phyloP scores from a whole-genome alignment of 495 filamentous ascomycete genomes.

The Aspergillus sclerotioniger region DNA sequence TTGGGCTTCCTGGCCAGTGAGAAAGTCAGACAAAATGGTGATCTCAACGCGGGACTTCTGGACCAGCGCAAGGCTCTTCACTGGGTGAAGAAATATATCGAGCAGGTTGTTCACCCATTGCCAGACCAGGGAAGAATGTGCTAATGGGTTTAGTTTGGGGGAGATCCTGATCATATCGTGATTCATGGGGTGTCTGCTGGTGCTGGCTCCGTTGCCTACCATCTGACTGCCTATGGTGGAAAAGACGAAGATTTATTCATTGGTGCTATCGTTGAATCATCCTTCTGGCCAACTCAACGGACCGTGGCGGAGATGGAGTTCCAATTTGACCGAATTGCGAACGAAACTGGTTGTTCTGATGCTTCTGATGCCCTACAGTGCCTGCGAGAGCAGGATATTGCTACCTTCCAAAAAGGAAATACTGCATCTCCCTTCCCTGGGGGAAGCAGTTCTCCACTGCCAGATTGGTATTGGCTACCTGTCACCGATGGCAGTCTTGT shows the following conservation, averaged over 20 bases:
- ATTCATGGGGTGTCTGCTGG: constrained; percentile 69
- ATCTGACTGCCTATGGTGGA: constrained; percentile 60
- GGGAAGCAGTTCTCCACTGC: constrained; percentile 34
- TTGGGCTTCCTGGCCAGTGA: constrained; percentile 68
- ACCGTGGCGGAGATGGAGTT: constrained; percentile 59
- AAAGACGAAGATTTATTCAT: constrained; percentile 54
- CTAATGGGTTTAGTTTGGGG: constrained; percentile 57
- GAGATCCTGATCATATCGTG: constrained; percentile 64
- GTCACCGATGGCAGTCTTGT: constrained; percentile 57
- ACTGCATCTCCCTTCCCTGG: constrained; percentile 51
- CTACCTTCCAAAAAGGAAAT: constrained; percentile 49
- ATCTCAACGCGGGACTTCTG: constrained; percentile 58
- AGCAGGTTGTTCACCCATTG: not conserved
- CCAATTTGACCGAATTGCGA: constrained; percentile 56
- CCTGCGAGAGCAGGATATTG: constrained; percentile 50
- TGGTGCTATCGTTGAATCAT: constrained; percentile 58
- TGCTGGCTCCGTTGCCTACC: constrained; percentile 61
- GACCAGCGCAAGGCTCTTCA: constrained; percentile 62
- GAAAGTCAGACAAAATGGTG: constrained; percentile 49
- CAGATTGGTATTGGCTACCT: constrained; percentile 49
- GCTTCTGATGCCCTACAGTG: constrained; percentile 48
- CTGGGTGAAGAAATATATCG: constrained; percentile 64
- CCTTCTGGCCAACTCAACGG: constrained; percentile 59
- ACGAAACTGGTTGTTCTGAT: constrained; percentile 46
- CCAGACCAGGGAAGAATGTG: not conserved